phyloP scores from a whole-genome alignment of 1,139 yeast genomes.

The Geotrichum carabidarum region DNA sequence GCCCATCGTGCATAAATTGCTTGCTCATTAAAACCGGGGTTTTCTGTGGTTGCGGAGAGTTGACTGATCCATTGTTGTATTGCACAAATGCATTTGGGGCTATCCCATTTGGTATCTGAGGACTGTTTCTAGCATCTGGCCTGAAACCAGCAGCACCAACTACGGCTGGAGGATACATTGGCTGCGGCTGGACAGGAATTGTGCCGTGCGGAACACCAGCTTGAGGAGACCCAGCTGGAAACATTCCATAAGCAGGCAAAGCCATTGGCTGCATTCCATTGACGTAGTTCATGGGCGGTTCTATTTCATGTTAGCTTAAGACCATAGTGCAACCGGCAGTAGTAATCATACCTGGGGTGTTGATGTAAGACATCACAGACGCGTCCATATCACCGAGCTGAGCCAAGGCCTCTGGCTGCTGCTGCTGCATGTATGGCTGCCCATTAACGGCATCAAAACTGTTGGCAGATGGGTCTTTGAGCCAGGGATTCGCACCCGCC shows the following conservation, averaged over 20 bases:
- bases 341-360: slow-evolving; percentile 5
- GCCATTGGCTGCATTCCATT: slow-evolving; percentile 7
- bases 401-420: background rate
- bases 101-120: slow-evolving; percentile 1
- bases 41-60: slow-evolving; percentile 10
- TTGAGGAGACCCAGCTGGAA: slow-evolving; percentile 4
- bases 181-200: background rate
- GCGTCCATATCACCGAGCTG: slow-evolving; percentile 2
- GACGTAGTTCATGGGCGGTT: slow-evolving; percentile 3
- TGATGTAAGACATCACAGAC: background rate
- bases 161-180: slow-evolving; percentile 1
- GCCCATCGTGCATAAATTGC: background rate
- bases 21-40: slow-evolving; percentile 4
- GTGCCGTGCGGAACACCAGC: background rate
- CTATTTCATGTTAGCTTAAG: background rate
- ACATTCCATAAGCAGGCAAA: background rate
- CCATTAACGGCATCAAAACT: background rate
- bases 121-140: background rate
- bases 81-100: slow-evolving; percentile 1
- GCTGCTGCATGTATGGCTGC: slow-evolving; percentile 10
- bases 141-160: background rate
- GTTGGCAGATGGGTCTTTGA: slow-evolving; percentile 9
- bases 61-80: background rate
- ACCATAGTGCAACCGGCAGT: background rate
- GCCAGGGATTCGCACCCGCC: slow-evolving; percentile 12